A percentile compares a stretch with the other conserved stretches of the same genome.
Conservation (phyloP, 1,139 yeast genomes). For the Saccharomyces hybrid region DNA sequence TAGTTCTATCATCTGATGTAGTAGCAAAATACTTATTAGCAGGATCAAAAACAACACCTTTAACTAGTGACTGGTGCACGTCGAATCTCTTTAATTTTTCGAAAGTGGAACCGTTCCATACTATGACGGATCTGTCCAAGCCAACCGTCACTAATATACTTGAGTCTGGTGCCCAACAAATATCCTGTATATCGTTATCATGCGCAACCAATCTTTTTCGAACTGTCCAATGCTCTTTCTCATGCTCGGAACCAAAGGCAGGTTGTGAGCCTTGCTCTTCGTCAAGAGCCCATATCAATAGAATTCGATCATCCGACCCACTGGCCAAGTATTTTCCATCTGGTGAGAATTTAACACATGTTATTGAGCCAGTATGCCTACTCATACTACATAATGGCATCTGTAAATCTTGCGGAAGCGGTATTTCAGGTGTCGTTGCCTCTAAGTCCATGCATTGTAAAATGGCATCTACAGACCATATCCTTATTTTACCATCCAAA, state of each 20-base stretch:
- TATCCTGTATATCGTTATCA: constrained; percentile 93
- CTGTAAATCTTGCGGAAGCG: constrained; percentile 27
- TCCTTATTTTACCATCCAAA: constrained; percentile 83
- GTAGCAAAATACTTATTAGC: constrained; percentile 97
- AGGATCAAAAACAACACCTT: constrained; percentile 95
- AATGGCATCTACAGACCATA: constrained; percentile 73
- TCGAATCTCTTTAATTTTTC: constrained; percentile 85
- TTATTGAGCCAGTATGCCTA: constrained; percentile 88
- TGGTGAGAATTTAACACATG: constrained; percentile 86
- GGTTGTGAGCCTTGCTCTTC: constrained; percentile 60
- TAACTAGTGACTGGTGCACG: constrained; percentile 90
- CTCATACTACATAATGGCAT: constrained; percentile 77
- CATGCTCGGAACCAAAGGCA: constrained; percentile 53
- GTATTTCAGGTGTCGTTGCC: constrained; percentile 20
- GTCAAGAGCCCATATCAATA: constrained; percentile 89
- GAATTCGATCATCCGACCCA: constrained; percentile 90
- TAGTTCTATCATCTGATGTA: constrained; percentile 90
- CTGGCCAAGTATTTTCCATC: constrained; percentile 85
- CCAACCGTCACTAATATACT: constrained; percentile 88
- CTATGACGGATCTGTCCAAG: constrained; percentile 78
- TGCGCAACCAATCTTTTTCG: constrained; percentile 88
- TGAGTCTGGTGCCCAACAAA: constrained; percentile 97
- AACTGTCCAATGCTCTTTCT: constrained; percentile 89
- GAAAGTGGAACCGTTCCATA: constrained; percentile 91
- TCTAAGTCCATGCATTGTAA: constrained; percentile 22